Evolutionary conservation across 2,329 filamentous ascomycete genomes (phyloP).

Genomic region (Alternaria ventricosa): DNA sequence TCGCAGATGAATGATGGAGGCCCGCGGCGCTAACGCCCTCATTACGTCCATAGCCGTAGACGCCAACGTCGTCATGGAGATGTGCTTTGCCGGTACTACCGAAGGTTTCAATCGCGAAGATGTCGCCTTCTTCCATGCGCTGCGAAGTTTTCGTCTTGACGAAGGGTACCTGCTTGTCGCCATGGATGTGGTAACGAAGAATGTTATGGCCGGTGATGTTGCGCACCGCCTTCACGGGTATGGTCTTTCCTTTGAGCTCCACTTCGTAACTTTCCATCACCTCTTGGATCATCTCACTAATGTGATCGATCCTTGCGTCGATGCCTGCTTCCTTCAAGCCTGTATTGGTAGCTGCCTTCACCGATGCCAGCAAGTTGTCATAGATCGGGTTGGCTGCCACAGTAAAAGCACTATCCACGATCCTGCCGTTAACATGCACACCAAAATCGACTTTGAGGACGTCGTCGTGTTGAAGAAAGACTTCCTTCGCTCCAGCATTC

Average conservation of each 20-base stretch:
- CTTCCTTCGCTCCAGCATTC: conserved; percentile 83
- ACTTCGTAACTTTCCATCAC: conserved; percentile 92
- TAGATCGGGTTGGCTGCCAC: conserved; percentile 71
- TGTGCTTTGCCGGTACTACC: conserved; percentile 89
- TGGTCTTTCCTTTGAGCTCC: conserved; percentile 75
- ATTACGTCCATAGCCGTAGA: conserved; percentile 70
- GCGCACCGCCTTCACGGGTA: conserved; percentile 81
- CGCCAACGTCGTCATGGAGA: conserved; percentile 76
- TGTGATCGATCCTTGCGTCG: conserved; percentile 84
- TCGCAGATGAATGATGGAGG: conserved; percentile 78
- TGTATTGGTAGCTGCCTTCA: conserved; percentile 71
- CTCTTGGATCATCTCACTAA: conserved; percentile 85
- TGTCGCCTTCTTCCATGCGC: conserved; percentile 96
- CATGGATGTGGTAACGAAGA: conserved; percentile 86
- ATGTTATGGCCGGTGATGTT: conserved; percentile 94
- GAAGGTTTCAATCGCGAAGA: conserved; percentile 95
- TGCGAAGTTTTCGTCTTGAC: conserved; percentile 83
- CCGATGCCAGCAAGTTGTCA: conserved; percentile 69
- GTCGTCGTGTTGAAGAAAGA: conserved; percentile 72
- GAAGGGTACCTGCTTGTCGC: conserved; percentile 90
- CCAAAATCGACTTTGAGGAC: conserved; percentile 78
- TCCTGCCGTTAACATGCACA: conserved; percentile 72
- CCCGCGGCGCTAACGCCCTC: conserved; percentile 73
- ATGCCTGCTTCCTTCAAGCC: conserved; percentile 89
- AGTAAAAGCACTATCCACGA: conserved; percentile 75